Conservation (phyloP, 2,329 filamentous ascomycete genomes). For the Herpotrichia juniperi region DNA sequence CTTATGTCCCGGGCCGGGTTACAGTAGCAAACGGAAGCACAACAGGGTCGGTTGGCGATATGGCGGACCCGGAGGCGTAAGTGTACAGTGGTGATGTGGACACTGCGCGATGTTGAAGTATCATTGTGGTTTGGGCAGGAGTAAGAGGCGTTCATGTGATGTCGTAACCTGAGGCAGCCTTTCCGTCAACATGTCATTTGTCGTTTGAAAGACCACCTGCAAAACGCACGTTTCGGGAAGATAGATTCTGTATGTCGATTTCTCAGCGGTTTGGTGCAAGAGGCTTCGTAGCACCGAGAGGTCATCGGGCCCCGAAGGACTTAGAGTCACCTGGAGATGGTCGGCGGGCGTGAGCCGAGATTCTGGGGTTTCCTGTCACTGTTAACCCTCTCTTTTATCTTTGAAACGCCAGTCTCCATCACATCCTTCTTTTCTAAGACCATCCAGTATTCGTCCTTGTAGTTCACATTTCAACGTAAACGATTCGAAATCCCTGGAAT, state of each 20-base stretch:
- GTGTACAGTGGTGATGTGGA: conserved; percentile 22
- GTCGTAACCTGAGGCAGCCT: background rate
- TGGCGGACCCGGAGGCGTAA: conserved; percentile 3
- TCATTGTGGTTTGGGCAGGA: background rate
- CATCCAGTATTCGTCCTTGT: too few relatives aligned
- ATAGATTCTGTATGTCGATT: background rate
- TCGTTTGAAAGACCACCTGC: background rate
- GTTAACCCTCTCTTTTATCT: background rate
- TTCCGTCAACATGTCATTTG: background rate
- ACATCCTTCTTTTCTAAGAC: too few relatives aligned
- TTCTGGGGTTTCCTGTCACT: background rate
- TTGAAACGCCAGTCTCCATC: too few relatives aligned
- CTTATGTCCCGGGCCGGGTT: background rate
- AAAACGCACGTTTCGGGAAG: background rate
- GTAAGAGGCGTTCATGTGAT: background rate
- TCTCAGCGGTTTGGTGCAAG: background rate
- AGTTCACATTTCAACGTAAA: too few relatives aligned
- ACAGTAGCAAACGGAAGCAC: background rate
- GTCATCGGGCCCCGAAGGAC: too few relatives aligned
- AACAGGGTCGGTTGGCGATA: conserved; percentile 4
- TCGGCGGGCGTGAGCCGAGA: background rate
- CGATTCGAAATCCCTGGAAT: too few relatives aligned
- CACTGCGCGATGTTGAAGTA: background rate
- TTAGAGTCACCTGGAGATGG: too few relatives aligned
- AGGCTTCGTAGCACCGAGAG: background rate